These are phyloP conservation scores for Hymenotorrendiella dingleyae DNA, from an alignment of 2,329 filamentous ascomycete species.

Conservation along the genomic window DNA sequence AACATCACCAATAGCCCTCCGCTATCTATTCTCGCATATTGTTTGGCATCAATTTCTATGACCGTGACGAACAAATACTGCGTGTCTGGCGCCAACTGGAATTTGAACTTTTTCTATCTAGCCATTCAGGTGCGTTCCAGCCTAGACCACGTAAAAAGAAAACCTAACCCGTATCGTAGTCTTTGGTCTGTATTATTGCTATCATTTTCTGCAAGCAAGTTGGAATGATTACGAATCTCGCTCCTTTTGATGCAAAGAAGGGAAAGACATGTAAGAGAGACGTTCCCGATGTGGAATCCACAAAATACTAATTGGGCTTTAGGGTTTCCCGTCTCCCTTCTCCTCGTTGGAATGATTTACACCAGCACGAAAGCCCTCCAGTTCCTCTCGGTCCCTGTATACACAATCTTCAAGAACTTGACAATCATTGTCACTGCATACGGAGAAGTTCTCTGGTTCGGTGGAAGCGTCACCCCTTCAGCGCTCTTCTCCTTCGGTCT, in stretches of 20 bases:
- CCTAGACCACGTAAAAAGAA: constrained; percentile 7
- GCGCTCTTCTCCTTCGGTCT: constrained; percentile 89
- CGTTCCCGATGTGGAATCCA: not conserved
- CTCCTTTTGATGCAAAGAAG: constrained; percentile 79
- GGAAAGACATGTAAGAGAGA: constrained; percentile 75
- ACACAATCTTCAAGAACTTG: constrained; percentile 99
- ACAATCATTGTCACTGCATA: constrained; percentile 99
- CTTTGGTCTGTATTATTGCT: constrained; percentile 78
- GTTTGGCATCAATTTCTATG: constrained; percentile 95
- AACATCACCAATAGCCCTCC: constrained; percentile 67
- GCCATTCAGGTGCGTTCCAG: constrained; percentile 72
- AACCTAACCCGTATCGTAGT: constrained; percentile 45
- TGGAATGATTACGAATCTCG: constrained; percentile 75
- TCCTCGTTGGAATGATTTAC: constrained; percentile 99
- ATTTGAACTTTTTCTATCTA: constrained; percentile 93
- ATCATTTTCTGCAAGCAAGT: constrained; percentile 77
- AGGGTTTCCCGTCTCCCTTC: constrained; percentile 96
- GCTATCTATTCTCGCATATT: constrained; percentile 83
- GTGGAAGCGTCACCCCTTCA: constrained; percentile 81
- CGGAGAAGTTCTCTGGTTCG: constrained; percentile 97
- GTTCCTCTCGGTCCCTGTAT: constrained; percentile 94
- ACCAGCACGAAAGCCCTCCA: constrained; percentile 93
- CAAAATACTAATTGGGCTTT: constrained; percentile 11
- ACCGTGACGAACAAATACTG: constrained; percentile 99
- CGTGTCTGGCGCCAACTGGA: constrained; percentile 84